phyloP scores from a whole-genome alignment of 805 yeast genomes.

The Saturnispora diversa region DNA sequence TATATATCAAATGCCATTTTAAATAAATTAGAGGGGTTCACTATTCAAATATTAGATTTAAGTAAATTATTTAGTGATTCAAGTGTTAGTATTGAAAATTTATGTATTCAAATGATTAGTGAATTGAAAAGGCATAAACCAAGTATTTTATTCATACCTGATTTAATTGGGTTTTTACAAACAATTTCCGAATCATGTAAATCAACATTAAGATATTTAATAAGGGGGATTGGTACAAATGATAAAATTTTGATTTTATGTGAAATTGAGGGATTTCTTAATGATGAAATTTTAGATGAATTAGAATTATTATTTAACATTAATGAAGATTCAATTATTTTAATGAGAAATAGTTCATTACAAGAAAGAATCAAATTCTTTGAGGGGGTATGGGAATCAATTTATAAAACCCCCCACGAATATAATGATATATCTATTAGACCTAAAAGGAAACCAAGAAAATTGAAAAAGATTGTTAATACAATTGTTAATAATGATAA shows the following conservation, averaged over 20 bases:
- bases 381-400: conserved; percentile 40
- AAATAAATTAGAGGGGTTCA: conserved; percentile 79
- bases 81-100: conserved; percentile 73
- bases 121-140: conserved; percentile 91
- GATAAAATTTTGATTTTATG: conserved; percentile 74
- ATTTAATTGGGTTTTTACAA: conserved; percentile 65
- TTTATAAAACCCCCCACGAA: conserved; percentile 61
- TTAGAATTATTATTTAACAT: conserved; percentile 52
- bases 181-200: conserved; percentile 63
- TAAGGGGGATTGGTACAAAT: conserved; percentile 58
- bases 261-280: conserved; percentile 40
- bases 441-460: conserved; percentile 41
- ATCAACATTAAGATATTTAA: conserved; percentile 61
- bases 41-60: conserved; percentile 78
- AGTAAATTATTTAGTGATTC: conserved; percentile 71
- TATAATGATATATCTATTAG: conserved; percentile 57
- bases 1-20: conserved; percentile 77
- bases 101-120: conserved; percentile 70
- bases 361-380: conserved; percentile 53
- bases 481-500: not conserved
- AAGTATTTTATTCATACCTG: conserved; percentile 75
- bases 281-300: conserved; percentile 31
- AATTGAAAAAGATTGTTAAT: conserved; percentile 29
- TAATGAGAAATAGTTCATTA: conserved; percentile 34
- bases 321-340: conserved; percentile 39